phyloP scores from a whole-genome alignment of 2,329 filamentous ascomycete species.

The Rosellinia necatrix region DNA sequence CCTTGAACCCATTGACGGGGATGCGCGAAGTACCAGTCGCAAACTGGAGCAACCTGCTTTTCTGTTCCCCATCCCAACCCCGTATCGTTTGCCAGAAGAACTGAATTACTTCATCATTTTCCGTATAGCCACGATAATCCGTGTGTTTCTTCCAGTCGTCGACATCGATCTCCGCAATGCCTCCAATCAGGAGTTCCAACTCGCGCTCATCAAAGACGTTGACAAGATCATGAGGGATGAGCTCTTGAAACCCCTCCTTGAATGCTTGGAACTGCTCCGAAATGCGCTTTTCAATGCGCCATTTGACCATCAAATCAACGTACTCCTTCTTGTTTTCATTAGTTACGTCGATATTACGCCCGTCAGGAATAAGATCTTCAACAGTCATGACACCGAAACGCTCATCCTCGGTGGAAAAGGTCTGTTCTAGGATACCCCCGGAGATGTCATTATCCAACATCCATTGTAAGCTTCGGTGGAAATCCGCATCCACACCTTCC shows the following conservation, averaged over 20 bases:
- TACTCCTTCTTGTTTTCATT: conserved; percentile 99
- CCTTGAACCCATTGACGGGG: conserved; percentile 98
- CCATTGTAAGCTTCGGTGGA: conserved; percentile 96
- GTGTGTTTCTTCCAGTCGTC: conserved; percentile 99
- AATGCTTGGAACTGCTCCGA: conserved; percentile 98
- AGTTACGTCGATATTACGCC: conserved; percentile 91
- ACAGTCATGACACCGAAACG: conserved; percentile 93
- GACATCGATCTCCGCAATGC: conserved; percentile 99
- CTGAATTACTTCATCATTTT: conserved; percentile 94
- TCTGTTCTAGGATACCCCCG: conserved; percentile 89
- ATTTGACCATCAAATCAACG: conserved; percentile 97
- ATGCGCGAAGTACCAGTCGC: conserved; percentile 97
- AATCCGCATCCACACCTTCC: conserved; percentile 98
- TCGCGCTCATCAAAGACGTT: conserved; percentile 99
- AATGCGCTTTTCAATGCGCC: conserved; percentile 98
- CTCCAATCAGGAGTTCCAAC: conserved; percentile 92
- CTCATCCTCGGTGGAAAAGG: conserved; percentile 96
- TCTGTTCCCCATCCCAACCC: conserved; percentile 97
- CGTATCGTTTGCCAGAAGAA: conserved; percentile 99
- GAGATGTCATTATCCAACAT: conserved; percentile 96
- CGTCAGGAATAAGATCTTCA: conserved; percentile 89
- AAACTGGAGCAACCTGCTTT: conserved; percentile 93
- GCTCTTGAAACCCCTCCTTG: conserved; percentile 94
- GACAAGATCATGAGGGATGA: conserved; percentile 94
- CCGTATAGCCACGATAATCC: conserved; percentile 97